Evolutionary conservation across 768 basidiomycete species (phyloP).

Genomic region (Lentinus brumalis): DNA sequence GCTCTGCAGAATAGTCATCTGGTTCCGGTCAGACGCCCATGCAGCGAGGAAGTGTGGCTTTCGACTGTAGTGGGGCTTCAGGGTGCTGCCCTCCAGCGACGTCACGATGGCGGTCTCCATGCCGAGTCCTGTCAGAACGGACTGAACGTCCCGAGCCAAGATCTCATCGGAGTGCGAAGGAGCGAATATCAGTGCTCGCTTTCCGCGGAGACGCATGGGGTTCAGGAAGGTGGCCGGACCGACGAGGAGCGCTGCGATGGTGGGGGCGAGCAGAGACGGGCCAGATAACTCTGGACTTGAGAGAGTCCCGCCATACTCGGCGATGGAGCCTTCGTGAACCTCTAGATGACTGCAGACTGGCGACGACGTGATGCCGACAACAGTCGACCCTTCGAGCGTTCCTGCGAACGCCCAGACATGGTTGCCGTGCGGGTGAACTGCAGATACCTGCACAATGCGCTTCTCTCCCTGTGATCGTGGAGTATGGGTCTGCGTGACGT

Average conservation of each 20-base stretch:
- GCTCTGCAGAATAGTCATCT: neutral
- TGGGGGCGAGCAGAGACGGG: neutral
- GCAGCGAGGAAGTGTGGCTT: neutral
- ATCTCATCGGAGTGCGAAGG: neutral
- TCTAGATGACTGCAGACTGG: slow-evolving; percentile 4
- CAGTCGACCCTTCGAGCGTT: neutral
- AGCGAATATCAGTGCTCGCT: neutral
- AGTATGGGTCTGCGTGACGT: neutral
- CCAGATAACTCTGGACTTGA: too few relatives aligned
- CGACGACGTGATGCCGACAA: slow-evolving; percentile 3
- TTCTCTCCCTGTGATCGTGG: neutral
- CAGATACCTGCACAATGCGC: slow-evolving; percentile 1
- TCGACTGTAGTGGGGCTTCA: neutral
- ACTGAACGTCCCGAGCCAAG: neutral
- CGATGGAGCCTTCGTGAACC: slow-evolving; percentile 2
- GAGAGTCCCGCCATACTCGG: neutral
- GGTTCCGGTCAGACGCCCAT: neutral
- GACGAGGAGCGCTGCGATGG: neutral
- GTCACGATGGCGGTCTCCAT: neutral
- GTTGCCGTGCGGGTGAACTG: neutral
- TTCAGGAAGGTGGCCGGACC: neutral
- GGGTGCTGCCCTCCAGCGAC: neutral
- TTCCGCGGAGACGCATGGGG: neutral
- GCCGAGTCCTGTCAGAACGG: neutral
- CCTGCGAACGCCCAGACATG: slow-evolving; percentile 5